Conservation (phyloP, 371 early-diverging fungal species). For the Enterocytospora artemiae region DNA sequence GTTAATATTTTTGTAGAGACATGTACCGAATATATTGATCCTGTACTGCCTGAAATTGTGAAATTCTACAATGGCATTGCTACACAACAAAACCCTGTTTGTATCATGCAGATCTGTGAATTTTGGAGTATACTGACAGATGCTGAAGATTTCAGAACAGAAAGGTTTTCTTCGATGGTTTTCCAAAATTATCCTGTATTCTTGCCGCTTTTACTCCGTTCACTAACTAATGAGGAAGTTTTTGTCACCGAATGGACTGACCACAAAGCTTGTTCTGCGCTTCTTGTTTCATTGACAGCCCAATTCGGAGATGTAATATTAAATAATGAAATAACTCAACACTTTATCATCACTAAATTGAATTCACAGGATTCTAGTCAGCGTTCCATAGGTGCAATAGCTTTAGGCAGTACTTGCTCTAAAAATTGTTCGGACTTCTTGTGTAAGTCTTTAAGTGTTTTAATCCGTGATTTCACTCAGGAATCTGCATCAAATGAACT, state of each 20-base stretch:
- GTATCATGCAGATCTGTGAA: slow-evolving; percentile 47
- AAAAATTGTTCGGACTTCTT: slow-evolving; percentile 17
- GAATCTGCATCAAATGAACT: slow-evolving; percentile 20
- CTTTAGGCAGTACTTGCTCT: slow-evolving; percentile 33
- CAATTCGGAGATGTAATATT: slow-evolving; percentile 13
- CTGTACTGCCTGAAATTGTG: slow-evolving; percentile 28
- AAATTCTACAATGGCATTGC: slow-evolving; percentile 19
- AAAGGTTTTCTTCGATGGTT: slow-evolving; percentile 16
- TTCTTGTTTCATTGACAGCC: slow-evolving; percentile 36
- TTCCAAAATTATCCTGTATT: too few species aligned
- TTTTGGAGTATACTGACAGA: slow-evolving; percentile 52
- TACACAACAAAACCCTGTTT: slow-evolving; percentile 30
- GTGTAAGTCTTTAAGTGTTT: not conserved
- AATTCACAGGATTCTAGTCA: slow-evolving; percentile 2
- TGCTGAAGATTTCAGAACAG: slow-evolving; percentile 24
- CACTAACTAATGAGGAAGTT: slow-evolving; percentile 40
- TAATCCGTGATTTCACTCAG: slow-evolving; percentile 15
- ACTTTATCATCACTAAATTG: slow-evolving; percentile 32
- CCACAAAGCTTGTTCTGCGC: slow-evolving; percentile 53
- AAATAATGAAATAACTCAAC: slow-evolving; percentile 6
- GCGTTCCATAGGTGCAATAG: slow-evolving; percentile 44
- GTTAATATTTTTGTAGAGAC: slow-evolving; percentile 38
- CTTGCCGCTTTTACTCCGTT: slow-evolving; percentile 23
- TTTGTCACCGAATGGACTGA: slow-evolving; percentile 38
- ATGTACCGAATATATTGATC: slow-evolving; percentile 29